Percentiles rank a stretch among this genome's conserved stretches.
Evolutionary conservation across 2,329 filamentous ascomycete genomes (phyloP).

Genomic region (Aspergillus japonicus): DNA sequence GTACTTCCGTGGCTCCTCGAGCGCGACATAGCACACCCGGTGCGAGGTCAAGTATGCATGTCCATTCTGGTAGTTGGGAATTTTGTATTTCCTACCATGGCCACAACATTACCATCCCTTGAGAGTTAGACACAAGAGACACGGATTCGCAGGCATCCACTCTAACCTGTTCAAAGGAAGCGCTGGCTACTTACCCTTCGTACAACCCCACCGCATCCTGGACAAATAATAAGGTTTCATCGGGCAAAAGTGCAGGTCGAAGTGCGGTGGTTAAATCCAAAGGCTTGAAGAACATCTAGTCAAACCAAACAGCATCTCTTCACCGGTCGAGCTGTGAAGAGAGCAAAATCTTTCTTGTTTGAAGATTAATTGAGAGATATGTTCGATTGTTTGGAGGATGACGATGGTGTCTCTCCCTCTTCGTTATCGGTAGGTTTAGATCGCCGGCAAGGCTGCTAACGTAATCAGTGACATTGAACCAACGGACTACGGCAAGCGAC

Average conservation of each 20-base stretch:
- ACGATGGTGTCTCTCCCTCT: neutral
- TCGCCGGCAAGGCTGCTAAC: conserved; percentile 7
- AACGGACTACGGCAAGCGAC: conserved; percentile 9
- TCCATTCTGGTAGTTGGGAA: conserved; percentile 89
- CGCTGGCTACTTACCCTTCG: conserved; percentile 70
- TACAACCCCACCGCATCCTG: conserved; percentile 97
- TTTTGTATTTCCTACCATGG: conserved; percentile 78
- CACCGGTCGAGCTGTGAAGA: conserved; percentile 12
- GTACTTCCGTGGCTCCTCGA: conserved; percentile 77
- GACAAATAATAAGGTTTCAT: conserved; percentile 93
- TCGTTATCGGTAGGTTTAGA: conserved; percentile 6
- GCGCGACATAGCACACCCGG: conserved; percentile 91
- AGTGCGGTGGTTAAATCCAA: conserved; percentile 95
- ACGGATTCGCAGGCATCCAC: neutral
- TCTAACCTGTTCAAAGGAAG: conserved; percentile 9
- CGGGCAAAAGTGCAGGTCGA: conserved; percentile 84
- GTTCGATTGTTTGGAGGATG: neutral
- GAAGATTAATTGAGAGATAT: too few relatives aligned
- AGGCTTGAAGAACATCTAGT: conserved; percentile 95
- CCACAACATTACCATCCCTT: conserved; percentile 17
- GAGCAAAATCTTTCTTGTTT: neutral
- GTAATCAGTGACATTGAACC: neutral
- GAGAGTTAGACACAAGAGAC: neutral
- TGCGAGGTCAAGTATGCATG: conserved; percentile 96
- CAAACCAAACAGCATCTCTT: conserved; percentile 32